Conservation (phyloP, 1,284 basidiomycete species). For the Schizophyllum commune region DNA sequence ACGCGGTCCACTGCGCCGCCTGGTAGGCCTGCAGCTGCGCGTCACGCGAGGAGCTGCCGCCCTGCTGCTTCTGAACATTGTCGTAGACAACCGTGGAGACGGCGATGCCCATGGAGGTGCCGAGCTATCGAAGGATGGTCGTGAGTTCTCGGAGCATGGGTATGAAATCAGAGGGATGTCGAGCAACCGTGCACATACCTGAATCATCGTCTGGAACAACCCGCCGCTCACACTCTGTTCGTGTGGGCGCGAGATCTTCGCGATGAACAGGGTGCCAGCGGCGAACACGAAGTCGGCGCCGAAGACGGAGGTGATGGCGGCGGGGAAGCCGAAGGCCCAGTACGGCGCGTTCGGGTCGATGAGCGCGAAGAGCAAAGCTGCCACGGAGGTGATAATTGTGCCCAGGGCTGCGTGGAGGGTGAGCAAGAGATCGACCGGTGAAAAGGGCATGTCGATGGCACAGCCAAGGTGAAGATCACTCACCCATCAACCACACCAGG, state of each 20-base stretch:
- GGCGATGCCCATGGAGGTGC: slow-evolving; percentile 69
- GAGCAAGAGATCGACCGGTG: slow-evolving; percentile 7
- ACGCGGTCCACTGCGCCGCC: slow-evolving; percentile 61
- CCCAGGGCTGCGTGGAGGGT: slow-evolving; percentile 44
- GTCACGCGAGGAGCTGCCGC: slow-evolving; percentile 16
- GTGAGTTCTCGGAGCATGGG: too few species aligned
- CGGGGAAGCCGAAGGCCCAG: slow-evolving; percentile 80
- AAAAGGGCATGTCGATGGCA: not conserved
- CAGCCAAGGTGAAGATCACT: slow-evolving; percentile 10
- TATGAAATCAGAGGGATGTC: too few species aligned
- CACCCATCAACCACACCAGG: slow-evolving; percentile 49
- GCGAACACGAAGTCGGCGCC: slow-evolving; percentile 79
- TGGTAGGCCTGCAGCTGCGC: slow-evolving; percentile 46
- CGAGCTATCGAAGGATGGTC: slow-evolving; percentile 38
- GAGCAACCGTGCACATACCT: too few species aligned
- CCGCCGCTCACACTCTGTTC: slow-evolving; percentile 78
- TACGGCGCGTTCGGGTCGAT: slow-evolving; percentile 54
- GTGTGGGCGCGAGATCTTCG: slow-evolving; percentile 57
- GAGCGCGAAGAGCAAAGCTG: slow-evolving; percentile 66
- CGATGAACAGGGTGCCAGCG: slow-evolving; percentile 69
- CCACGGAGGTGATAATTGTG: slow-evolving; percentile 50
- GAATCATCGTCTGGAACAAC: slow-evolving; percentile 17
- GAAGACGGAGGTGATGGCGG: slow-evolving; percentile 61
- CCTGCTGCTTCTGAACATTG: slow-evolving; percentile 25
- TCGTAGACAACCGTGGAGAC: slow-evolving; percentile 71